Percentiles rank a stretch among this genome's conserved stretches.
phyloP scores from a whole-genome alignment of 139 green algal species.

The Choricystis sp. region DNA sequence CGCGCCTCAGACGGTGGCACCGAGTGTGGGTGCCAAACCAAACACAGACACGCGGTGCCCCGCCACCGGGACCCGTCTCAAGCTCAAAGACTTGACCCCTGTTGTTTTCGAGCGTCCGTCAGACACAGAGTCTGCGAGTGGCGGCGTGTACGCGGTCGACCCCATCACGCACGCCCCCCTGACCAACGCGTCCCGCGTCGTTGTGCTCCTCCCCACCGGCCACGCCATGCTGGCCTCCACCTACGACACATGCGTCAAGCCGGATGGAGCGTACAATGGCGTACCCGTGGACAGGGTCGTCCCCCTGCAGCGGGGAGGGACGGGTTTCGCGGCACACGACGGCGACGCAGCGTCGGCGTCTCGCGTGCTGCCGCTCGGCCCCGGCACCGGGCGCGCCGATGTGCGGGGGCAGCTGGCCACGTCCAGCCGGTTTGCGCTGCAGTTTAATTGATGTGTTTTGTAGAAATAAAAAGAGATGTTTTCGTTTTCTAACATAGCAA shows the following conservation, averaged over 20 bases:
- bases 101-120: constrained; percentile 34
- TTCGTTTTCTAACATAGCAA: background rate
- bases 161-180: constrained; percentile 72
- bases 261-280: constrained; percentile 55
- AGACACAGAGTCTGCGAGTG: too few species aligned
- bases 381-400: constrained; percentile 49
- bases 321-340: constrained; percentile 61
- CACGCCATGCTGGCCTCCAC: constrained; percentile 65
- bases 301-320: constrained; percentile 48
- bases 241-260: constrained; percentile 57
- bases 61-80: constrained; percentile 58
- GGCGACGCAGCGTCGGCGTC: constrained; percentile 30
- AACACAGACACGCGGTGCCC: constrained; percentile 59
- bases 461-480: background rate
- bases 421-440: constrained; percentile 40
- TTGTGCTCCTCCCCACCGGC: constrained; percentile 62
- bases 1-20: constrained; percentile 24
- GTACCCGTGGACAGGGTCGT: constrained; percentile 43
- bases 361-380: constrained; percentile 41
- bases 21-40: constrained; percentile 43
- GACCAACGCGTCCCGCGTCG: constrained; percentile 57
- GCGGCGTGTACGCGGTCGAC: constrained; percentile 37
- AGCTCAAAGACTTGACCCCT: constrained; percentile 50
- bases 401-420: constrained; percentile 53
- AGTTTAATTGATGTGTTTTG: constrained; percentile 11